These are phyloP conservation scores for Angophora floribunda DNA, from an alignment of 345 rosid genomes.

Conservation along the genomic window DNA sequence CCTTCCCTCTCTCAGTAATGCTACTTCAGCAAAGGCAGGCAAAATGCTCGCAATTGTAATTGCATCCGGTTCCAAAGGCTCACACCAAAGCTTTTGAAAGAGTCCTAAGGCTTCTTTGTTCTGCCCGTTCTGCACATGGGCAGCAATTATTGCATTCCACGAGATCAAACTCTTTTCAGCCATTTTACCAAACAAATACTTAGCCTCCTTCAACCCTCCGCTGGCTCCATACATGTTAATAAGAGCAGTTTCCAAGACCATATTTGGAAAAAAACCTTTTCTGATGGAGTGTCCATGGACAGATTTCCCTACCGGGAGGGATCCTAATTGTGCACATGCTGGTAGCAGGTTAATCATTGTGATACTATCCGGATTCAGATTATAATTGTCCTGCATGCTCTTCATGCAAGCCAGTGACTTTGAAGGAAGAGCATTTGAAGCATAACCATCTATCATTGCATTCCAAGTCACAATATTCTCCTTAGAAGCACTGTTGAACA, in stretches of 20 bases:
- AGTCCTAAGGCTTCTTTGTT: conserved; percentile 35
- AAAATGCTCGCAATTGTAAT: conserved; percentile 48
- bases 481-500: conserved; percentile 28
- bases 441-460: conserved; percentile 62
- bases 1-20: conserved; percentile 37
- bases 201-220: conserved; percentile 29
- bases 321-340: conserved; percentile 37
- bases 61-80: conserved; percentile 37
- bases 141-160: conserved; percentile 65
- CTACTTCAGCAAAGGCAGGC: conserved; percentile 61
- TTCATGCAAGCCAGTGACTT: conserved; percentile 46
- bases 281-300: conserved; percentile 61
- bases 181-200: conserved; percentile 31
- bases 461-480: conserved; percentile 60
- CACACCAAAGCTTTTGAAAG: conserved; percentile 32
- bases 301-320: conserved; percentile 27
- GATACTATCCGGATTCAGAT: conserved; percentile 45
- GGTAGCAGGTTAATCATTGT: conserved; percentile 63
- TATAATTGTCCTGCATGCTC: conserved; percentile 31
- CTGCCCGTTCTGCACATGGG: conserved; percentile 40
- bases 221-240: conserved; percentile 58
- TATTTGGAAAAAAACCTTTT: conserved; percentile 53
- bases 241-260: conserved; percentile 58
- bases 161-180: conserved; percentile 44
- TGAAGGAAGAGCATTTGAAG: conserved; percentile 10